phyloP scores from a whole-genome alignment of 495 filamentous ascomycete species.

The Mycothermus thermophilus region DNA sequence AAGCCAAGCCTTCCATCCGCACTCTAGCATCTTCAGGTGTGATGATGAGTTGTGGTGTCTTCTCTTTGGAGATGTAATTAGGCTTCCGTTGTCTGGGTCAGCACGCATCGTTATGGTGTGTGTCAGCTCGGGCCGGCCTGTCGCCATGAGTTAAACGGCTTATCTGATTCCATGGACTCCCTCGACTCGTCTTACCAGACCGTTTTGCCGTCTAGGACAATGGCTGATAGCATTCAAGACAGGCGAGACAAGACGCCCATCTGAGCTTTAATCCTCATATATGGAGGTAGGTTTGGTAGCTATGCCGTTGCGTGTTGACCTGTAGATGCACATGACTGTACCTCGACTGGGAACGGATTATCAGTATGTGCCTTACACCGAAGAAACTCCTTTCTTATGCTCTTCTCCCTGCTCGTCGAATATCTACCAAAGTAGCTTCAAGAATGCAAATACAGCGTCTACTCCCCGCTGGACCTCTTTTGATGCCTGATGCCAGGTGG shows the following conservation, averaged over 20 bases:
- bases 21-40: conserved; percentile 51
- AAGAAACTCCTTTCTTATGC: too few relatives aligned
- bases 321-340: too few relatives aligned
- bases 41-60: conserved; percentile 89
- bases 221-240: conserved; percentile 6
- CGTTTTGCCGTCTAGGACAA: neutral
- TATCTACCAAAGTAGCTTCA: too few relatives aligned
- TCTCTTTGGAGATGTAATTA: conserved; percentile 29
- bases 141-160: conserved; percentile 41
- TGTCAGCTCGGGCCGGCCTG: conserved; percentile 25
- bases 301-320: too few relatives aligned
- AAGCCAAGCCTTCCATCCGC: conserved; percentile 62
- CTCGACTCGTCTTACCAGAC: conserved; percentile 2
- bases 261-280: too few relatives aligned
- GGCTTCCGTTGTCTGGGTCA: conserved; percentile 30
- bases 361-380: too few relatives aligned
- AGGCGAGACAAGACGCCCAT: too few relatives aligned
- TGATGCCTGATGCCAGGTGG: neutral
- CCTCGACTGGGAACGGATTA: too few relatives aligned
- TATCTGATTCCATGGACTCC: conserved; percentile 21
- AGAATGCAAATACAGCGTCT: too few relatives aligned
- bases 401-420: too few relatives aligned
- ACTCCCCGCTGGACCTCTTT: too few relatives aligned
- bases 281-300: too few relatives aligned
- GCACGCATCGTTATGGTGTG: conserved; percentile 31